Conservation (phyloP, 306 rosid species). For the Prunus davidiana region DNA sequence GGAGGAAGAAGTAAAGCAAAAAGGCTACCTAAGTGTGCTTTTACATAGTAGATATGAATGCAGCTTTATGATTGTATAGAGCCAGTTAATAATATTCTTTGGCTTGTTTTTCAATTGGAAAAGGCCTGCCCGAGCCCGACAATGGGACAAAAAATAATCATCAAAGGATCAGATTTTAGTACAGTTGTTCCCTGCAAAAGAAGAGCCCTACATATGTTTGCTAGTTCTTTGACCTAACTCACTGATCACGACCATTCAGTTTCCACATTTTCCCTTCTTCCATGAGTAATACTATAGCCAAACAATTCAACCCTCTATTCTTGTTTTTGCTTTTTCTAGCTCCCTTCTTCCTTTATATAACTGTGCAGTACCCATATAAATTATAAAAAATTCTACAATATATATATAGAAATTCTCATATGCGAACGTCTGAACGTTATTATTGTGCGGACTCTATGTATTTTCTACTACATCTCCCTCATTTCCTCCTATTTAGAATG, state of each 20-base stretch:
- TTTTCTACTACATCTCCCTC: too few species aligned
- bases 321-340: too few species aligned
- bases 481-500: too few species aligned
- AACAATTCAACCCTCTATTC: too few species aligned
- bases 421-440: too few species aligned
- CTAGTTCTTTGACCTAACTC: constrained; percentile 17
- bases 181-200: constrained; percentile 30
- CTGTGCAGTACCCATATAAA: too few species aligned
- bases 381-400: too few species aligned
- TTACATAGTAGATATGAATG: constrained; percentile 13
- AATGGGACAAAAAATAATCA: constrained; percentile 34
- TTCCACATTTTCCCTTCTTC: constrained; percentile 1
- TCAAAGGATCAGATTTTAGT: constrained; percentile 18
- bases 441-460: too few species aligned
- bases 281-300: neutral
- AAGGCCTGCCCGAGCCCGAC: constrained; percentile 30
- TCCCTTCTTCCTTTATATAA: too few species aligned
- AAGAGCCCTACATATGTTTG: constrained; percentile 19
- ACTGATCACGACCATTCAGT: constrained; percentile 17
- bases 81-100: neutral
- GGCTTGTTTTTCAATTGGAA: neutral
- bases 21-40: constrained; percentile 14
- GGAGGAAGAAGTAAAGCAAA: constrained; percentile 1
- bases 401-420: too few species aligned
- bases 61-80: constrained; percentile 28